Base-by-base conservation (phyloP, 352 stramenopile genomes). In the Globisporangium emineosum region DNA sequence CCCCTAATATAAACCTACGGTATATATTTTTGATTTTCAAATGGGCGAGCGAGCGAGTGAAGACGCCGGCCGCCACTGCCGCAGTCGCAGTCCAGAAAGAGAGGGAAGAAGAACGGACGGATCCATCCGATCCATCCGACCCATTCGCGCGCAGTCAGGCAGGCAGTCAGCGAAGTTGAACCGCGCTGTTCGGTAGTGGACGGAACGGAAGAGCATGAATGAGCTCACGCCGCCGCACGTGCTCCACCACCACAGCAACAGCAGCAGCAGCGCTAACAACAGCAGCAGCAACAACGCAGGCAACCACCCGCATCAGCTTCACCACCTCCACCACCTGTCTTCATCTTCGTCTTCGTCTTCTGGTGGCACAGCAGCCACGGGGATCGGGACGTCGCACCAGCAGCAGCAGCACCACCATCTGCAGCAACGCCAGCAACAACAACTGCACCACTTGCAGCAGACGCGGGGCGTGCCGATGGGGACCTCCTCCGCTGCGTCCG, bases 21-120 rank as follows among this genome's bases (percentile, higher is more conserved):
- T 56, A 56, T 55, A n/a, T 9, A 40, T 62, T 57, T 65, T 65
- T 70, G 65, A 58, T 70, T 70, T 71, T 75, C 73, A 74, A 75
- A 78, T 81, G 73, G 60, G 61, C 40, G 37, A 37, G 56, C 54
- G n/a, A n/a, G n/a, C n/a, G n/a, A n/a, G 56, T 62, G 56, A 51
- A 51, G 56, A 62, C 54, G 54, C 54, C 35, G 19, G 32, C 29
- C 30, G 12, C 19, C 27, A n/a, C 12, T 27, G 12, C 23, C 49
- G 30, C 49, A 23, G 9, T 6, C 19, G 51, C 56, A 61, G 56
- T 61, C 56, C 56, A 61, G 37, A 61, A 61, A 45, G 56, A 50
- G 54, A 49, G 56, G 37, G 56, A 52, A 52, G 56, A 50, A 61
- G 56, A 56, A 53, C 54, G 54, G 54, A 47, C 54, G 54, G 54